Conservation (phyloP, 2,329 filamentous ascomycete genomes). For the Lasiodiplodia gonubiensis region DNA sequence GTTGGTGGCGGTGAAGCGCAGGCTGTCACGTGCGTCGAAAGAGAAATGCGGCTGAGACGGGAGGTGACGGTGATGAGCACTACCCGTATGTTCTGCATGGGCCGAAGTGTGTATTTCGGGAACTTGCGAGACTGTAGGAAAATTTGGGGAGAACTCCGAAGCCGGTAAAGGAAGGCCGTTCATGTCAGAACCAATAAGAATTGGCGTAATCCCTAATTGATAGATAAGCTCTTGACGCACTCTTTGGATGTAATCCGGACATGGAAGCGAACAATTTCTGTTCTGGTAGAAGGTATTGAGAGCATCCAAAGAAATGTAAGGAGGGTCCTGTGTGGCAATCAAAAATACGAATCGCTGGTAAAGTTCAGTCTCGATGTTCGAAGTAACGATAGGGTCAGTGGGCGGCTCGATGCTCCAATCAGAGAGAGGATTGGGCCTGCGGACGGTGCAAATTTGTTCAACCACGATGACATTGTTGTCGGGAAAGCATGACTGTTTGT, state of each 20-base stretch:
- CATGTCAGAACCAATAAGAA: not conserved
- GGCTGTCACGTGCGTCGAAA: constrained; percentile 21
- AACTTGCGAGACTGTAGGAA: not conserved
- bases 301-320: constrained; percentile 19
- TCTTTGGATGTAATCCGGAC: constrained; percentile 17
- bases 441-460: constrained; percentile 37
- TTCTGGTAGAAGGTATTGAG: constrained; percentile 18
- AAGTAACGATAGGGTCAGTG: constrained; percentile 5
- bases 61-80: constrained; percentile 7
- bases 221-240: constrained; percentile 27
- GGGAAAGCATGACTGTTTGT: constrained; percentile 43
- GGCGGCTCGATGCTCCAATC: constrained; percentile 37
- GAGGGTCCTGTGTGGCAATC: constrained; percentile 25
- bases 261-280: not conserved
- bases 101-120: not conserved
- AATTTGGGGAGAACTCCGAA: not conserved
- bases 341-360: constrained; percentile 32
- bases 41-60: constrained; percentile 25
- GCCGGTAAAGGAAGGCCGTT: not conserved
- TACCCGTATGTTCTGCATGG: constrained; percentile 31
- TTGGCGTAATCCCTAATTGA: not conserved
- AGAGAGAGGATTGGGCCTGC: constrained; percentile 39
- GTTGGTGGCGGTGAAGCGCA: constrained; percentile 23
- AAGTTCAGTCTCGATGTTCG: constrained; percentile 30
- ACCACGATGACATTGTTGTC: constrained; percentile 39